Evolutionary conservation across 225 moss, liverwort and hornwort species (phyloP), one percentile per base, ranked within the genome.

Genomic region (Polytrichum formosum): DNA sequence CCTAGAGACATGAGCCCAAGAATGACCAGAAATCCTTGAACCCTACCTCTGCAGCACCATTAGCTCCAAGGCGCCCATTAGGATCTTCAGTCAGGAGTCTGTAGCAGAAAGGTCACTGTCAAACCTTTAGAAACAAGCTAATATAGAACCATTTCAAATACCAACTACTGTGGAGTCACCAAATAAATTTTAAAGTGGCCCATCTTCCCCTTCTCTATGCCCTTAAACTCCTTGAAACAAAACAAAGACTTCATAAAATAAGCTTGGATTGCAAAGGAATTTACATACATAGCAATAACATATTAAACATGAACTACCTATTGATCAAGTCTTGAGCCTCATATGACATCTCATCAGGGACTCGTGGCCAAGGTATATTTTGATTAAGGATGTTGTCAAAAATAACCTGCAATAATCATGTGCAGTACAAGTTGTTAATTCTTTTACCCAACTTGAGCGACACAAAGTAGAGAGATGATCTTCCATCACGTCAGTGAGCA

Each of bases 321-420:
- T 98, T 79, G 53, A 98, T 94, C 75, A 98, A 88, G 76, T 98
- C 94, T 82, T 89, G 82, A 60, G 92, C 98, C 53, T 92, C 98
- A 63, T 71, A 69, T 17, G 92, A 94, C 98, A 98, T 89, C 3
- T 91, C 87, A 33, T 90, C 91, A 26, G 94, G 94, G 58, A 90
- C 88, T 53, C 37, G 58, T 67, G 94, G 94, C 98, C 98, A 98
- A 61, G 92, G 98, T 76, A 98, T 91, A 26, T 98, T 91, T 33
- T 90, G 87, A 82, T 98, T 98, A 68, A 98, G 84, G 76, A 98
- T 98, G 70, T 98, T 98, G 85, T 98, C 94, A 86, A 98, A 98
- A 83, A 98, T 94, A 46, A 90, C 81, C 98, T 98, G 92, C 70
- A 79, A 4, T 71, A 68, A 19, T 6, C n/a, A 67, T 29, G 56